Percentiles rank a stretch among this genome's conserved stretches.
Conservation (phyloP, 192 early-diverging fungal genomes). For the Coemansia sp. region DNA sequence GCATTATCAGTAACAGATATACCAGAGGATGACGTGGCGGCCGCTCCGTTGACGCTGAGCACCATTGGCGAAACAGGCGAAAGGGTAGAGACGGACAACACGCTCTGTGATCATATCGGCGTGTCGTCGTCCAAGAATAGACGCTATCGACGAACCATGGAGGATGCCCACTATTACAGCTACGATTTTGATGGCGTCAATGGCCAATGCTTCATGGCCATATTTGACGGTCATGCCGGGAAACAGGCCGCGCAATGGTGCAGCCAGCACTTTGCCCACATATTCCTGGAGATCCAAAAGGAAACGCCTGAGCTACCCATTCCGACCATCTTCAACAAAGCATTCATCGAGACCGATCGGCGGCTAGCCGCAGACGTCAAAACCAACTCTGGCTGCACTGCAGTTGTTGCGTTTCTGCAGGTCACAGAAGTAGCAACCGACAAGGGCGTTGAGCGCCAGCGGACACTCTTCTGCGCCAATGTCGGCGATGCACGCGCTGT, state of each 20-base stretch:
- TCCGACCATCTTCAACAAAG: conserved; percentile 77
- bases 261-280: conserved; percentile 79
- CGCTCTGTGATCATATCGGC: conserved; percentile 33
- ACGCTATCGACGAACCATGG: conserved; percentile 92
- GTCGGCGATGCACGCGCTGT: conserved; percentile 97
- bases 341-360: conserved; percentile 82
- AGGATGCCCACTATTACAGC: conserved; percentile 90
- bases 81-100: conserved; percentile 6
- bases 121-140: conserved; percentile 66
- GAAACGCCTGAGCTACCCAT: conserved; percentile 60
- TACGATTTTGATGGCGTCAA: conserved; percentile 78
- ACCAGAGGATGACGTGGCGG: conserved; percentile 8
- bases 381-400: conserved; percentile 89
- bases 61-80: not conserved
- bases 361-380: conserved; percentile 76
- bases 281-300: conserved; percentile 63
- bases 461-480: conserved; percentile 87
- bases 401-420: conserved; percentile 75
- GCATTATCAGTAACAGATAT: not conserved
- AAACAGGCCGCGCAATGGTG: conserved; percentile 95
- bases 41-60: conserved; percentile 10
- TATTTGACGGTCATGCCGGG: conserved; percentile 98
- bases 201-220: conserved; percentile 88
- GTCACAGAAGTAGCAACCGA: conserved; percentile 14
- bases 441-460: conserved; percentile 14